A percentile compares a stretch with the other conserved stretches of the same genome.
These are phyloP conservation scores for Cutaneotrichosporon cutaneum DNA, from an alignment of 1,284 basidiomycete species.

Conservation along the genomic window DNA sequence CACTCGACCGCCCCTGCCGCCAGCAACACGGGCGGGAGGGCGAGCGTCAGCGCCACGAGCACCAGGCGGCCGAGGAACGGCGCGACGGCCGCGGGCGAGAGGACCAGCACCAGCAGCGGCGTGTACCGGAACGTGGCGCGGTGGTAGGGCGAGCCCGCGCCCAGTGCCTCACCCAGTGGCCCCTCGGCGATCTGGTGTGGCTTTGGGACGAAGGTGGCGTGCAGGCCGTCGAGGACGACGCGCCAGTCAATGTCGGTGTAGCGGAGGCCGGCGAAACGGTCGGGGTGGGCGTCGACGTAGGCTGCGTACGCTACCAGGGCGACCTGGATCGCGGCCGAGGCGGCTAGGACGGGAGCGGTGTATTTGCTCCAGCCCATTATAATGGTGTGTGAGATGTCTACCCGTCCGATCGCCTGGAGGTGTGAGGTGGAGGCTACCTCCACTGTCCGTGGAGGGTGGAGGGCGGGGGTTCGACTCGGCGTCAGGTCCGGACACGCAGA, in stretches of 20 bases:
- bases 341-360: constrained; percentile 10
- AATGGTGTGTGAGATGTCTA: constrained; percentile 1
- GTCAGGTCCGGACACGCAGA: neutral
- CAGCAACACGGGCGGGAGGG: constrained; percentile 77
- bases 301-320: constrained; percentile 42
- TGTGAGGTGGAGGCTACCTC: neutral
- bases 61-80: constrained; percentile 85
- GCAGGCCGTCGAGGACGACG: constrained; percentile 89
- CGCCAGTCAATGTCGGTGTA: constrained; percentile 98
- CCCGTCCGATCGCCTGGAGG: neutral
- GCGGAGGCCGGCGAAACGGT: constrained; percentile 59
- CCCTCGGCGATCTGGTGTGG: constrained; percentile 7
- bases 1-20: constrained; percentile 25
- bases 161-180: neutral
- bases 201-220: constrained; percentile 17
- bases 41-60: constrained; percentile 80
- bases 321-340: constrained; percentile 36
- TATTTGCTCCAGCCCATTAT: constrained; percentile 1
- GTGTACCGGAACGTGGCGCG: constrained; percentile 96
- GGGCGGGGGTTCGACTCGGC: neutral
- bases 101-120: constrained; percentile 78
- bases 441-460: too few species aligned
- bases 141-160: constrained; percentile 72
- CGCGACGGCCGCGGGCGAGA: constrained; percentile 78
- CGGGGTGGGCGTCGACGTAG: constrained; percentile 46